A percentile compares a stretch with the other conserved stretches of the same genome.
These are phyloP conservation scores for Tricholoma flavovirens DNA, from an alignment of 768 basidiomycete species.

Conservation along the genomic window DNA sequence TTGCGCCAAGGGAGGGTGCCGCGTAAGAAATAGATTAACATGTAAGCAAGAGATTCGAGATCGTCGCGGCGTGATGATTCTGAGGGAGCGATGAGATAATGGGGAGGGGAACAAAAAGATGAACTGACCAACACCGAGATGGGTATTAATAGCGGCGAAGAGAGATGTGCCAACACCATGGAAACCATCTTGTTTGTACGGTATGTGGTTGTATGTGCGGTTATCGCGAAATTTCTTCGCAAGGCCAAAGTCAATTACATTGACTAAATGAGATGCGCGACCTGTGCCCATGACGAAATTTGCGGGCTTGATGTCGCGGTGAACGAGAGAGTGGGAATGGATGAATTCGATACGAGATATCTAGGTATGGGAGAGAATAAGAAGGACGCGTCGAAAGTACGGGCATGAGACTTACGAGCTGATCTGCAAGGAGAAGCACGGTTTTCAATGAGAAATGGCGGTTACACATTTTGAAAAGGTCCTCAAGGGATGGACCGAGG, in stretches of 20 bases:
- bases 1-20: slow-evolving; percentile 78
- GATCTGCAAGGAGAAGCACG: slow-evolving; percentile 88
- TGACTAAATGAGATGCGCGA: slow-evolving; percentile 60
- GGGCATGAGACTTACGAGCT: slow-evolving; percentile 59
- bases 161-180: slow-evolving; percentile 78
- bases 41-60: slow-evolving; percentile 75
- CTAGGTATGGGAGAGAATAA: slow-evolving; percentile 31
- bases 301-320: slow-evolving; percentile 97
- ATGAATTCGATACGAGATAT: slow-evolving; percentile 96
- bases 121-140: slow-evolving; percentile 64
- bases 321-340: slow-evolving; percentile 90
- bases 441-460: slow-evolving; percentile 93
- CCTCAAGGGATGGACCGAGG: slow-evolving; percentile 84
- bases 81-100: slow-evolving; percentile 18
- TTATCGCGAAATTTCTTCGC: slow-evolving; percentile 74
- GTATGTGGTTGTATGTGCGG: slow-evolving; percentile 58
- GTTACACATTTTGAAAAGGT: slow-evolving; percentile 86
- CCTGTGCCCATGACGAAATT: slow-evolving; percentile 94
- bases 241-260: slow-evolving; percentile 88
- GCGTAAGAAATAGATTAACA: slow-evolving; percentile 77
- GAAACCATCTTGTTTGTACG: slow-evolving; percentile 66
- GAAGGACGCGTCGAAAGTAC: slow-evolving; percentile 8
- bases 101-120: slow-evolving; percentile 1
- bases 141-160: slow-evolving; percentile 71
- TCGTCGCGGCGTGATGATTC: slow-evolving; percentile 77